Evolutionary conservation across 2,329 filamentous ascomycete genomes (phyloP).

Genomic region (Cercospora sp.): DNA sequence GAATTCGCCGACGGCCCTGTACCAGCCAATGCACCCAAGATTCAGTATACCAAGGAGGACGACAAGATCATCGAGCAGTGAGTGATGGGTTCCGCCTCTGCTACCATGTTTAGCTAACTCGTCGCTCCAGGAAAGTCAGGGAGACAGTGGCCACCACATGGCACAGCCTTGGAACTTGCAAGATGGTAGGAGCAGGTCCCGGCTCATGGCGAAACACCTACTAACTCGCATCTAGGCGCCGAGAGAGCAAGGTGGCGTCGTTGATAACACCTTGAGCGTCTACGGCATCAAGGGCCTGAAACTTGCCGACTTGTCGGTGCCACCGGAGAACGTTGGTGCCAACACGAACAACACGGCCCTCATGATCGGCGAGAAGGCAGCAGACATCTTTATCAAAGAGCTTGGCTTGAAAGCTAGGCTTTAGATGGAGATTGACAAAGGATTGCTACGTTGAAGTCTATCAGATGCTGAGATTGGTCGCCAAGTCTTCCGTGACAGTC

Average conservation of each 20-base stretch:
- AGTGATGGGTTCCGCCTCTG: conserved; percentile 27
- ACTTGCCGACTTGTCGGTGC: conserved; percentile 46
- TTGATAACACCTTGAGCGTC: conserved; percentile 43
- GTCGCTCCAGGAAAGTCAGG: conserved; percentile 25
- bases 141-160: conserved; percentile 44
- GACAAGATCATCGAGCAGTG: conserved; percentile 44
- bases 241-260: conserved; percentile 41
- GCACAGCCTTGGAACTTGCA: conserved; percentile 36
- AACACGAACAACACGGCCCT: conserved; percentile 52
- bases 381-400: conserved; percentile 43
- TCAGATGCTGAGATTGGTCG: neutral
- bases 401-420: conserved; percentile 35
- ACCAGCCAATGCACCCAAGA: conserved; percentile 43
- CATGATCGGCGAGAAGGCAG: conserved; percentile 45
- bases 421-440: conserved; percentile 2
- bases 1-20: conserved; percentile 31
- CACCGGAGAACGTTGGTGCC: conserved; percentile 46
- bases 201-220: conserved; percentile 4
- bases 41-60: conserved; percentile 45
- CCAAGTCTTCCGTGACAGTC: neutral
- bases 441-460: neutral
- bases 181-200: neutral
- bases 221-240: conserved; percentile 43
- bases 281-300: conserved; percentile 45
- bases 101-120: neutral